Conservation (phyloP, 2,329 filamentous ascomycete species). For the Fusarium globosum region DNA sequence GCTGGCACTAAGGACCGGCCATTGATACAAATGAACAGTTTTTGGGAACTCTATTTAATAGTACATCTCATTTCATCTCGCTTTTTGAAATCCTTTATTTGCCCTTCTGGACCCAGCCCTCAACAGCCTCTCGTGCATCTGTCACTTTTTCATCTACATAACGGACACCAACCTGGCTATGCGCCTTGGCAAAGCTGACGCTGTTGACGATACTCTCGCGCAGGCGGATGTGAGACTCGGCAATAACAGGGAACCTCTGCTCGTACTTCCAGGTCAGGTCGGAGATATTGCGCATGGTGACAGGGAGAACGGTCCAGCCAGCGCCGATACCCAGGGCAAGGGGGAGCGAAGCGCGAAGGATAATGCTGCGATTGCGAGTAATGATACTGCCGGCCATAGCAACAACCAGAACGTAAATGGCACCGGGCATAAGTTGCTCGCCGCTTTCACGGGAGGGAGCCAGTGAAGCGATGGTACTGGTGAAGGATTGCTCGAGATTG, state of each 20-base stretch:
- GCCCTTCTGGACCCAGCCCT: conserved; percentile 92
- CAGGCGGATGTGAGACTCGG: conserved; percentile 80
- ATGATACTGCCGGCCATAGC: conserved; percentile 96
- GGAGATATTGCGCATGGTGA: conserved; percentile 90
- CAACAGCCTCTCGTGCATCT: conserved; percentile 78
- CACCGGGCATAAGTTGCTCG: conserved; percentile 89
- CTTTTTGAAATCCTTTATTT: conserved; percentile 63
- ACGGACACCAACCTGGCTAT: conserved; percentile 75
- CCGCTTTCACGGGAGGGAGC: conserved; percentile 86
- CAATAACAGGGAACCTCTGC: conserved; percentile 84
- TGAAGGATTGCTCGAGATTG: conserved; percentile 88
- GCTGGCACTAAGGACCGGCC: conserved; percentile 23
- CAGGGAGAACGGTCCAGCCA: conserved; percentile 85
- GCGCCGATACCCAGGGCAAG: conserved; percentile 83
- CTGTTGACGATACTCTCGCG: conserved; percentile 76
- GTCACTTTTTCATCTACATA: conserved; percentile 86
- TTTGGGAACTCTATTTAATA: conserved; percentile 51
- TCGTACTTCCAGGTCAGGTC: conserved; percentile 93
- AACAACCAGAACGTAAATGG: conserved; percentile 91
- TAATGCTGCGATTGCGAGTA: conserved; percentile 84
- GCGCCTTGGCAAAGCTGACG: conserved; percentile 78
- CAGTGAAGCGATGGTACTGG: conserved; percentile 86
- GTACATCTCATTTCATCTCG: conserved; percentile 52
- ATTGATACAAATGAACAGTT: conserved; percentile 49
- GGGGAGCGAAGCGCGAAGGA: conserved; percentile 82